phyloP scores from a whole-genome alignment of 2,329 filamentous ascomycete species.

The Diaporthe australafricana region DNA sequence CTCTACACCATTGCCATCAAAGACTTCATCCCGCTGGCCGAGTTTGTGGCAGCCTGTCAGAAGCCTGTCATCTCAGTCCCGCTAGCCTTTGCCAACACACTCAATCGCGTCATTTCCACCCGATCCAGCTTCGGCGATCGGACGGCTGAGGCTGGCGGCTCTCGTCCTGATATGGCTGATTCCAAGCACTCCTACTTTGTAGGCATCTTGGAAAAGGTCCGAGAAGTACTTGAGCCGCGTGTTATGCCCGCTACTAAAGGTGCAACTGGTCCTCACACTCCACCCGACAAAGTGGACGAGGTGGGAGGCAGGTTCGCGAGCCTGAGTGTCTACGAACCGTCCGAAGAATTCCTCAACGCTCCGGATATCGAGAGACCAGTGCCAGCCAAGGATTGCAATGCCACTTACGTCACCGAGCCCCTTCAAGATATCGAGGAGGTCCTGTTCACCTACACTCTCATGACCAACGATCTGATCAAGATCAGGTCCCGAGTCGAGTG shows the following conservation, averaged over 20 bases:
- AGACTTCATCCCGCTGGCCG: constrained; percentile 52
- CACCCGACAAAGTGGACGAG: background rate
- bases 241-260: background rate
- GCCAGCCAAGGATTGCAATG: constrained; percentile 34
- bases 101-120: constrained; percentile 52
- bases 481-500: constrained; percentile 44
- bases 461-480: constrained; percentile 47
- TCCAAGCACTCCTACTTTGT: constrained; percentile 9
- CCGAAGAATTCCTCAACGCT: constrained; percentile 49
- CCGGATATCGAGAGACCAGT: constrained; percentile 43
- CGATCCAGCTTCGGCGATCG: constrained; percentile 46
- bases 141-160: constrained; percentile 40
- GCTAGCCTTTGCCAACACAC: constrained; percentile 43
- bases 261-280: background rate
- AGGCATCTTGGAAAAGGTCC: background rate
- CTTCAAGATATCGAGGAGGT: constrained; percentile 43
- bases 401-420: constrained; percentile 48
- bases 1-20: constrained; percentile 52
- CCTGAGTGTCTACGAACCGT: constrained; percentile 52
- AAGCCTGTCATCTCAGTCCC: constrained; percentile 46
- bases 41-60: constrained; percentile 46
- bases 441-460: constrained; percentile 42
- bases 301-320: constrained; percentile 49
- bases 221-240: background rate
- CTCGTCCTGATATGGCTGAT: background rate